These are phyloP conservation scores for Naematelia aurantialba DNA, from an alignment of 768 basidiomycete species.

Conservation along the genomic window DNA sequence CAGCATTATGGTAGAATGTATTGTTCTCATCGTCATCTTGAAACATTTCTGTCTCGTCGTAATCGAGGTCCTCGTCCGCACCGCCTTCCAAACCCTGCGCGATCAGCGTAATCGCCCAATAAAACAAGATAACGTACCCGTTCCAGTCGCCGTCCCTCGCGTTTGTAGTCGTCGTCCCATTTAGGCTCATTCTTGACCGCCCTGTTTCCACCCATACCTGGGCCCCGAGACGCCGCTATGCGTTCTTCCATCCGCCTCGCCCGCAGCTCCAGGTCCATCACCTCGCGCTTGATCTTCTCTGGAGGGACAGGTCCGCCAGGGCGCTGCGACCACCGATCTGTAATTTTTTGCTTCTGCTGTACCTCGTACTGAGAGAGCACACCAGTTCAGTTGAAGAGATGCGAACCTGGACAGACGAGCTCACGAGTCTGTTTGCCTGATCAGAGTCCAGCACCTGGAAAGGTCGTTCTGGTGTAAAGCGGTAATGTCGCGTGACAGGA, in stretches of 20 bases:
- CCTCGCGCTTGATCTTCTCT: slow-evolving; percentile 7
- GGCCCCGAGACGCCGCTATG: background rate
- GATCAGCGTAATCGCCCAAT: background rate
- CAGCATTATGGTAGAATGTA: slow-evolving; percentile 38
- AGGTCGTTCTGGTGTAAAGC: slow-evolving; percentile 39
- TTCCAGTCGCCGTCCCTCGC: slow-evolving; percentile 28
- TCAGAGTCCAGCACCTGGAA: slow-evolving; percentile 42
- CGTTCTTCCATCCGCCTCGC: slow-evolving; percentile 20
- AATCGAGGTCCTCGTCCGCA: slow-evolving; percentile 42
- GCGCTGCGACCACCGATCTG: slow-evolving; percentile 39
- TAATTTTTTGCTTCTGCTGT: slow-evolving; percentile 36
- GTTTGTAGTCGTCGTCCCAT: slow-evolving; percentile 37
- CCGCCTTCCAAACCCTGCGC: slow-evolving; percentile 41
- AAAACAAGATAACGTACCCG: slow-evolving; percentile 22
- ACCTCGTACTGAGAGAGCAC: slow-evolving; percentile 33
- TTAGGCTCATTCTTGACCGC: slow-evolving; percentile 23
- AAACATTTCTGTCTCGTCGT: slow-evolving; percentile 39
- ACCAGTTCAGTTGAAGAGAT: background rate
- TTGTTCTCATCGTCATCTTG: slow-evolving; percentile 46
- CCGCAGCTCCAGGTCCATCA: slow-evolving; percentile 23
- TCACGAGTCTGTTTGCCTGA: slow-evolving; percentile 35
- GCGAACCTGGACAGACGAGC: slow-evolving; percentile 6
- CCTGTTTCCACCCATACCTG: slow-evolving; percentile 1
- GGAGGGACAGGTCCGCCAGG: slow-evolving; percentile 16
- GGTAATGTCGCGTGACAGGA: slow-evolving; percentile 36